Percentiles rank a stretch among this genome's conserved stretches.
These are phyloP conservation scores for Komagataella phaffii DNA, from an alignment of 805 yeast species.

Conservation along the genomic window DNA sequence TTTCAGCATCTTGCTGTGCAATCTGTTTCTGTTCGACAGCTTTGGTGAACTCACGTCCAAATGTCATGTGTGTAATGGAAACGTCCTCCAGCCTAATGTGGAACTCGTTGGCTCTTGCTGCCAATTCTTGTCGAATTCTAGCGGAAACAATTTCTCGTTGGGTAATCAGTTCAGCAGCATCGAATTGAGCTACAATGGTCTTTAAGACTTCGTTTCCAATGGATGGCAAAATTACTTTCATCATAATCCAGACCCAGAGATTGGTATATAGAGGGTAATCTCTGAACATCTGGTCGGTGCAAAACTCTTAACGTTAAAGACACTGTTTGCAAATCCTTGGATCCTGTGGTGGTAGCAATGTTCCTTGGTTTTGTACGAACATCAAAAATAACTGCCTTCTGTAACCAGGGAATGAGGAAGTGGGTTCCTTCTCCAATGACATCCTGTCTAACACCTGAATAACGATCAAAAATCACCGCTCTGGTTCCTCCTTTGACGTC, in stretches of 20 bases:
- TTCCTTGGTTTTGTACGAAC: conserved; percentile 93
- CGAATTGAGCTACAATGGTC: conserved; percentile 85
- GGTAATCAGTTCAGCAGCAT: conserved; percentile 92
- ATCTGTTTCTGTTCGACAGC: conserved; percentile 98
- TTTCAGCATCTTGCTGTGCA: conserved; percentile 98
- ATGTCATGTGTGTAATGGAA: conserved; percentile 94
- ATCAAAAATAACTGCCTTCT: conserved; percentile 79
- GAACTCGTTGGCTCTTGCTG: conserved; percentile 76
- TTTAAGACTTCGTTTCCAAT: conserved; percentile 87
- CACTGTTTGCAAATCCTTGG: conserved; percentile 94
- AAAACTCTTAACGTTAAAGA: conserved; percentile 84
- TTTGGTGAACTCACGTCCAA: conserved; percentile 91
- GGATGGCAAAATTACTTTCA: conserved; percentile 83
- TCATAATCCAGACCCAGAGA: conserved; percentile 88
- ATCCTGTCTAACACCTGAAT: conserved; percentile 74
- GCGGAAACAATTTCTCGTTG: conserved; percentile 93
- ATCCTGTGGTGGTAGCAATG: conserved; percentile 89
- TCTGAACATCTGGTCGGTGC: conserved; percentile 82
- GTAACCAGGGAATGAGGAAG: conserved; percentile 92
- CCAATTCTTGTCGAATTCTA: conserved; percentile 76
- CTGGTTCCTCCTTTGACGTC: conserved; percentile 95
- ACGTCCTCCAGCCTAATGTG: conserved; percentile 91
- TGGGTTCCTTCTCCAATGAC: conserved; percentile 97
- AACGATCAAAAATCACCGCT: conserved; percentile 90
- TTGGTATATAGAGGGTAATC: conserved; percentile 81